A percentile compares a stretch with the other conserved stretches of the same genome.
These are phyloP conservation scores for Lactarius sp. DNA, from an alignment of 768 basidiomycete genomes.

Conservation along the genomic window DNA sequence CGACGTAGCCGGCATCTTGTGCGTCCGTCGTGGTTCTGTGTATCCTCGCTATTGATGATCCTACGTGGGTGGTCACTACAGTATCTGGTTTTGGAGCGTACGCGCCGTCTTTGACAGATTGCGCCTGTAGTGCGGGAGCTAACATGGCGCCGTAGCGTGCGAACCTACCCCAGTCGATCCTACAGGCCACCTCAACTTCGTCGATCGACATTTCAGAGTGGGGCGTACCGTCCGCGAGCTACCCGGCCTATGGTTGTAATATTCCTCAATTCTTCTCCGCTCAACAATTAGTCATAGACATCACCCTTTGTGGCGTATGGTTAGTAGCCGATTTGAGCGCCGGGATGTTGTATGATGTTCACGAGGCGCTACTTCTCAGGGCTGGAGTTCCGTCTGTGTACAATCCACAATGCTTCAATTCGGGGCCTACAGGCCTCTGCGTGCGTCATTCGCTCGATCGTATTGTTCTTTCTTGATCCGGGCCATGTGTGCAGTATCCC, in stretches of 20 bases:
- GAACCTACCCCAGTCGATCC: constrained; percentile 36
- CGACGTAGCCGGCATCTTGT: constrained; percentile 51
- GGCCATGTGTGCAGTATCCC: constrained; percentile 36
- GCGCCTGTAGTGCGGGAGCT: not conserved
- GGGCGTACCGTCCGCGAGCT: constrained; percentile 44
- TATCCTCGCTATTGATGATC: constrained; percentile 5
- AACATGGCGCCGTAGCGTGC: constrained; percentile 31
- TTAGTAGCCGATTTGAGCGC: constrained; percentile 26
- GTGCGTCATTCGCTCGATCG: constrained; percentile 31
- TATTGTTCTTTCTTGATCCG: not conserved
- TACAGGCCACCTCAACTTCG: constrained; percentile 31
- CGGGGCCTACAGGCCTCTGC: constrained; percentile 39
- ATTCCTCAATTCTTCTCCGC: constrained; percentile 42
- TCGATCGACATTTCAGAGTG: constrained; percentile 39
- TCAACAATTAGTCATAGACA: constrained; percentile 53
- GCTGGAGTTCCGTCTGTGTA: constrained; percentile 49
- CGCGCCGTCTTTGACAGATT: constrained; percentile 14
- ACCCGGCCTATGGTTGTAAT: constrained; percentile 39
- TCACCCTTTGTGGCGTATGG: constrained; percentile 54
- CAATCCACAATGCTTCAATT: constrained; percentile 37
- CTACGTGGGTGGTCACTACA: constrained; percentile 17
- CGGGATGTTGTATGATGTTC: not conserved
- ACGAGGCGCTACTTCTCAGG: constrained; percentile 32
- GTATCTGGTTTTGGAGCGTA: constrained; percentile 50
- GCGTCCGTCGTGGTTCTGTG: constrained; percentile 23